Conservation (phyloP, 257 asterid species). For the Fraxinus cuspidata region DNA sequence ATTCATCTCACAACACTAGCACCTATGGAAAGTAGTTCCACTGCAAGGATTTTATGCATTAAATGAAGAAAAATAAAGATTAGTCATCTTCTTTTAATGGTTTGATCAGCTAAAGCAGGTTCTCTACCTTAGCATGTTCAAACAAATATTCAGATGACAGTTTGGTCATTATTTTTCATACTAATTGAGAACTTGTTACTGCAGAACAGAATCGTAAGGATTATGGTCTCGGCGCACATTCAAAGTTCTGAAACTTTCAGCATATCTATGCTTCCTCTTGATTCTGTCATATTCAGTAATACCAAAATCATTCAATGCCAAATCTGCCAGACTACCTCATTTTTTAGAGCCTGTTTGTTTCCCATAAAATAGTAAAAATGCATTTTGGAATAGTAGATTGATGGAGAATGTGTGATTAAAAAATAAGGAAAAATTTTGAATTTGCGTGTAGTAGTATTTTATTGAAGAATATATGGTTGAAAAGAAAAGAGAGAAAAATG, state of each 20-base stretch:
- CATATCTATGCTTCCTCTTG: neutral
- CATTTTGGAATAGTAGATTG: no score
- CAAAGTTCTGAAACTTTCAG: neutral
- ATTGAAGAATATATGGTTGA: no score
- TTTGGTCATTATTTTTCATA: no score
- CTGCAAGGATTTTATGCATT: neutral
- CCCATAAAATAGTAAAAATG: no score
- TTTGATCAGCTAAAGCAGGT: neutral
- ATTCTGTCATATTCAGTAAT: neutral
- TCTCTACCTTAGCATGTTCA: neutral
- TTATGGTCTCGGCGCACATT: neutral
- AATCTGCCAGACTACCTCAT: neutral
- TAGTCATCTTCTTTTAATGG: neutral
- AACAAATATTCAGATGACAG: neutral
- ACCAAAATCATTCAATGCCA: neutral
- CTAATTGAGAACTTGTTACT: neutral
- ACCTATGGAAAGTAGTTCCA: neutral
- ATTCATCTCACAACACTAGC: neutral
- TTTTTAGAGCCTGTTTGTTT: no score
- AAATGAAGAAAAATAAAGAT: neutral
- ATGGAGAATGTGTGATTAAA: no score
- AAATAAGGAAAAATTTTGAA: no score
- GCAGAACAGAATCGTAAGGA: neutral
- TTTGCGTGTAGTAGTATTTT: no score
- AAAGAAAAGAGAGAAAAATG: no score